These are phyloP conservation scores for Hygrophorus pudorinus DNA, from an alignment of 768 basidiomycete genomes.

Conservation along the genomic window DNA sequence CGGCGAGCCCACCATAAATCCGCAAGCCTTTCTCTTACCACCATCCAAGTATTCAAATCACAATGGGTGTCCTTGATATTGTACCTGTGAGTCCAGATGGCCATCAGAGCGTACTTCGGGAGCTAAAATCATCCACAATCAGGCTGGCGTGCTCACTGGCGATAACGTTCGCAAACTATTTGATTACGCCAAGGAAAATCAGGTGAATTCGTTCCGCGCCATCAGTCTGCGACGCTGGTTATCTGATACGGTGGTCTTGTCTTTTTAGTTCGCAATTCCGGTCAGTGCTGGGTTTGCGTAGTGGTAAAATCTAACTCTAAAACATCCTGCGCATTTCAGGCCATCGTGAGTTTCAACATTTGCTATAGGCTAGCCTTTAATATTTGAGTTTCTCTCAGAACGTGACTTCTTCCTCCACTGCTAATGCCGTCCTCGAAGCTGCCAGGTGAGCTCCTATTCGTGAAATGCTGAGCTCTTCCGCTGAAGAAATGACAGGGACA, in stretches of 20 bases:
- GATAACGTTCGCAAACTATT: constrained; percentile 93
- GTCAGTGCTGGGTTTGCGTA: constrained; percentile 37
- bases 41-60: too few species aligned
- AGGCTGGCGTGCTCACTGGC: constrained; percentile 95
- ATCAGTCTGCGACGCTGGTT: constrained; percentile 1
- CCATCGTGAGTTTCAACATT: constrained; percentile 53
- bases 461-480: constrained; percentile 3
- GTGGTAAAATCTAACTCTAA: neutral
- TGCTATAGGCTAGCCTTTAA: constrained; percentile 4
- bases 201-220: constrained; percentile 59
- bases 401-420: constrained; percentile 91
- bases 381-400: constrained; percentile 44
- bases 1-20: too few species aligned
- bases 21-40: neutral
- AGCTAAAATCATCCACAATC: constrained; percentile 6
- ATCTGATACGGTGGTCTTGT: constrained; percentile 10
- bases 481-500: constrained; percentile 46
- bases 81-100: constrained; percentile 74
- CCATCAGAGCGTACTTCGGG: too few species aligned
- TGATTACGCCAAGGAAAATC: constrained; percentile 82
- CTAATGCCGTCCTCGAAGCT: constrained; percentile 91
- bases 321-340: constrained; percentile 30
- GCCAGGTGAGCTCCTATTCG: constrained; percentile 50
- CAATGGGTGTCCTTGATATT: constrained; percentile 82
- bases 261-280: constrained; percentile 67